Evolutionary conservation across 768 basidiomycete genomes (phyloP), one percentile per base, ranked within the genome.

Genomic region (Exidia glandulosa): DNA sequence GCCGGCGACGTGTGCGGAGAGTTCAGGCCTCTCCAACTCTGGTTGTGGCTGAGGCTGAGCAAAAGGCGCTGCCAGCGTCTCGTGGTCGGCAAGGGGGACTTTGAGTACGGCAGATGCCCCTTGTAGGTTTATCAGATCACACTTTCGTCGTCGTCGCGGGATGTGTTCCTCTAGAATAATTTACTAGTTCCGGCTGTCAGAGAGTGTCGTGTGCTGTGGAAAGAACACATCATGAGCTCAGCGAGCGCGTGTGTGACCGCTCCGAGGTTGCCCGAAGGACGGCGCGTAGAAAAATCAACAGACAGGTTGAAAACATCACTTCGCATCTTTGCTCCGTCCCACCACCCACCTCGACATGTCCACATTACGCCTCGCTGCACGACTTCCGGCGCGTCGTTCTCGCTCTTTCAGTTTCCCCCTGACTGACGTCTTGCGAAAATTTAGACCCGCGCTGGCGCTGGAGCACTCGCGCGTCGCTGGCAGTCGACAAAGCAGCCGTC

Each of bases 401-500:
- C 9, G 27, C 50, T 13, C 10, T 10, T 0, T 29, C 9, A 9
- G 27, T 25, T 13, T 29, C 16, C 50, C 7, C 6, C 25, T 12
- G 25, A 14, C 27, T 54, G 27, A 54, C 30, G 27, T 29, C 14
- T 54, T 27, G 50, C 50, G 50, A 54, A 54, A 54, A 27, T 54
- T 54, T 54, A 54, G 50, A 54, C 50, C 0, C 50, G 50, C 50
- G 50, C 50, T 9, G 25, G 50, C 50, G 50, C 50, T 54, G 25
- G 25, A 23, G 27, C 50, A 13, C 25, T 27, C 50, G 41, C 41
- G 41, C 50, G 50, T 14, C 50, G 50, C 50, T 54, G 50, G 50
- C 50, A 54, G 25, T 54, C 78, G 48, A 69, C 81, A 32, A 88
- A 86, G 73, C 81, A 81, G 48, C 79, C 81, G 61, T 84, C 90